Base-by-base conservation (phyloP, 768 basidiomycete genomes). In the Ramaria sp. region DNA sequence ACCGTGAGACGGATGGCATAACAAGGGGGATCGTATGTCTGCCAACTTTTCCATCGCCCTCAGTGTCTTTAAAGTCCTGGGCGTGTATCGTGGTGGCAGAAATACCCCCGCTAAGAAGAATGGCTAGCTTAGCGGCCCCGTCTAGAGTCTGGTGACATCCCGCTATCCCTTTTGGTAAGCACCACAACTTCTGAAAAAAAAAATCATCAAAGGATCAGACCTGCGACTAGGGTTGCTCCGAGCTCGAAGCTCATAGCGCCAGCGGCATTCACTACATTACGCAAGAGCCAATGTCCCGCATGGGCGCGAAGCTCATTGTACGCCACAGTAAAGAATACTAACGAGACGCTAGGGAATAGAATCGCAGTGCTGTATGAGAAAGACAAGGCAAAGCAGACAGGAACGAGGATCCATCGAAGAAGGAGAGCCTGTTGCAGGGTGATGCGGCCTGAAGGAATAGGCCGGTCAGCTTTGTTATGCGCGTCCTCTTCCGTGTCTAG, bases 61-160 rank as follows among this genome's bases (percentile, higher is more conserved):
- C 63, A 13, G 69, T 59, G 52, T 78, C 77, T 27, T 71, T 65
- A 54, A 73, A 78, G 56, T 78, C 77, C 61, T 54, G 52, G n/a
- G 52, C 69, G 20, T 77, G 75, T 7, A 77, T 71, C 2, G 75
- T 77, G 0, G 75, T 74, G 2, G 69, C 60, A 32, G 75, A 67
- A 12, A 75, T 68, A 0, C 65, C 63, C 5, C 67, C 63, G 25
- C 70, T 73, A 45, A 72, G 55, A 39, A 64, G 63, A 32, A 71
- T 57, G 0, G 74, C 52, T 7, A 30, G 25, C 15, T 30, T 28
- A 15, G 52, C 20, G 4, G 20, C 22, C 10, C 16, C 16, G 4
- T 25, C 34, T 13, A 47, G 43, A 28, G 24, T 37, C 15, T 27
- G 15, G 22, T 54, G 44, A 36, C 36, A 20, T 18, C 22, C 43